Conservation (phyloP, 768 basidiomycete genomes). For the Boletus tylopilopsis region DNA sequence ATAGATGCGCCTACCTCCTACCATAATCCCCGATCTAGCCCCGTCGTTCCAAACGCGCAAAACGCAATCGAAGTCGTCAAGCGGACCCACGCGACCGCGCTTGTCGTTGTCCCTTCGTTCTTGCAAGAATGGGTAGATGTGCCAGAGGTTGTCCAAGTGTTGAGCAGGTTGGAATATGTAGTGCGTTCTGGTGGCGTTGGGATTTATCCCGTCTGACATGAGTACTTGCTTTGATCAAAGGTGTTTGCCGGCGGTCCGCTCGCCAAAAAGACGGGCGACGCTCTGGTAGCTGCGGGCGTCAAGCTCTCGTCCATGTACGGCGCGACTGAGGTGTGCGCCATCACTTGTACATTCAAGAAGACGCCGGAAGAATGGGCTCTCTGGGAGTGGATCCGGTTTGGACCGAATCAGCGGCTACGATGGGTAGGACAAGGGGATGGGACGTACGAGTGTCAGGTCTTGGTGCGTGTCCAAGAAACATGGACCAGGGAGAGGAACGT, state of each 20-base stretch:
- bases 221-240: slow-evolving; percentile 16
- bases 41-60: slow-evolving; percentile 18
- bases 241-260: slow-evolving; percentile 36
- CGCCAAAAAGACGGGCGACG: slow-evolving; percentile 34
- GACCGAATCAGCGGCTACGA: slow-evolving; percentile 22
- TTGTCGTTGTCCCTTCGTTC: slow-evolving; percentile 22
- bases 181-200: too few species aligned
- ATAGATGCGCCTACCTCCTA: slow-evolving; percentile 21
- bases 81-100: slow-evolving; percentile 9
- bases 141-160: slow-evolving; percentile 12
- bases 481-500: not conserved
- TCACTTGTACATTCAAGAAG: too few species aligned
- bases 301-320: slow-evolving; percentile 34
- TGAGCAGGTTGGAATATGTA: slow-evolving; percentile 17
- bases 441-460: slow-evolving; percentile 36
- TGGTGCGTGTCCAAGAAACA: slow-evolving; percentile 23
- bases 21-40: slow-evolving; percentile 7
- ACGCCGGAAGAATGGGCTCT: slow-evolving; percentile 31
- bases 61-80: slow-evolving; percentile 19
- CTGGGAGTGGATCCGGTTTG: slow-evolving; percentile 34
- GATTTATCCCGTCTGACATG: too few species aligned
- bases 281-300: slow-evolving; percentile 34
- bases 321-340: slow-evolving; percentile 34
- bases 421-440: slow-evolving; percentile 37
- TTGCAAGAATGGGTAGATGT: slow-evolving; percentile 23